Percentiles rank a stretch among this genome's conserved stretches.
Conservation (phyloP, 148 eudicot genomes). For the Chenopodium berlandieri region DNA sequence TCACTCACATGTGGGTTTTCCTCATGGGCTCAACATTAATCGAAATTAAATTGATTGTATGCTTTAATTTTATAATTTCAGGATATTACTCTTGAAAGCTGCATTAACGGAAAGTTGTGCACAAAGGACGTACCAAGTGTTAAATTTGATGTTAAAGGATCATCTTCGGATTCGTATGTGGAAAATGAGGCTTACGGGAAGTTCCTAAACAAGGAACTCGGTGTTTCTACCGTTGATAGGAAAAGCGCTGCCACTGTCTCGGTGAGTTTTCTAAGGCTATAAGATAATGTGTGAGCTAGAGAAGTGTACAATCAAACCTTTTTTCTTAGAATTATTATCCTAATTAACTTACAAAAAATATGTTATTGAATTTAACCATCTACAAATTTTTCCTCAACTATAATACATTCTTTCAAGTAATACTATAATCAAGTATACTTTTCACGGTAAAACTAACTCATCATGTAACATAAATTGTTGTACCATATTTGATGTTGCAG, state of each 20-base stretch:
- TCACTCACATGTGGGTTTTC: too few species aligned
- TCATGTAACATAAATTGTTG: not conserved
- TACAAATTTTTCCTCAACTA: too few species aligned
- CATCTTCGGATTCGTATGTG: not conserved
- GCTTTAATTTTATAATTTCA: not conserved
- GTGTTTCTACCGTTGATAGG: constrained; percentile 1
- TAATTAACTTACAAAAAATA: too few species aligned
- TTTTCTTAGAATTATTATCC: too few species aligned
- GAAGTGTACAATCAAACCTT: too few species aligned
- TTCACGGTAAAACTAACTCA: too few species aligned
- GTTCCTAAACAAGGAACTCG: not conserved
- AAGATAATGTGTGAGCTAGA: too few species aligned
- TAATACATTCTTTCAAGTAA: too few species aligned
- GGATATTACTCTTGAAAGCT: constrained; percentile 2
- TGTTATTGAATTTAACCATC: too few species aligned
- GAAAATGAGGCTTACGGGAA: not conserved
- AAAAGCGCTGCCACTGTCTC: constrained; percentile 4
- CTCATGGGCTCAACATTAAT: too few species aligned
- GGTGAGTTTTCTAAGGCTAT: constrained; percentile 1
- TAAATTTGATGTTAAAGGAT: not conserved
- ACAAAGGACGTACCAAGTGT: not conserved
- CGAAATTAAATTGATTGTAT: not conserved
- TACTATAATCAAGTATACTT: too few species aligned
- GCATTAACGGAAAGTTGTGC: not conserved
- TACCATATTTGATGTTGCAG: not conserved